These are phyloP conservation scores for Centrapalus pauciflorus DNA, from an alignment of 129 eudicot genomes.

Conservation along the genomic window DNA sequence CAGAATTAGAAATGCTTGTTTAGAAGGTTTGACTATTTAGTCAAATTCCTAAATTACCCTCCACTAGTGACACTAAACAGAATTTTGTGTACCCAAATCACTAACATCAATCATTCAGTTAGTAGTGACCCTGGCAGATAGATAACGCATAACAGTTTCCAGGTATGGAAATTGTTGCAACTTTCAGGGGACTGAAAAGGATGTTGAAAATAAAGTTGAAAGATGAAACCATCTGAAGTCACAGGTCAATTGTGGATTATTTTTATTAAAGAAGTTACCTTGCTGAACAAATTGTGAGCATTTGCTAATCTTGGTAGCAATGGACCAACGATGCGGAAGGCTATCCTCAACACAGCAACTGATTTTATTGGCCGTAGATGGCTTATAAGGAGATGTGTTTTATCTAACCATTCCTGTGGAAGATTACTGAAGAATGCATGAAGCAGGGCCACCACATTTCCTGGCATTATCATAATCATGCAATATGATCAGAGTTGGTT, in stretches of 20 bases:
- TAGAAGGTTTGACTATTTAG: neutral
- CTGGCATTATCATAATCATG: slow-evolving; percentile 30
- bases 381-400: slow-evolving; percentile 81
- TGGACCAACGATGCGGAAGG: slow-evolving; percentile 88
- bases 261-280: slow-evolving; percentile 43
- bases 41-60: neutral
- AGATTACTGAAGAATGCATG: slow-evolving; percentile 87
- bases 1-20: neutral
- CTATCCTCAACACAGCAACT: slow-evolving; percentile 79
- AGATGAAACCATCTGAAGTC: neutral
- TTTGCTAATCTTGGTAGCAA: slow-evolving; percentile 87
- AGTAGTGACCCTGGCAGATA: neutral
- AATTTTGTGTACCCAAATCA: neutral
- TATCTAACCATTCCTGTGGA: slow-evolving; percentile 96
- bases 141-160: neutral
- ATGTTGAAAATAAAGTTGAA: neutral
- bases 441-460: slow-evolving; percentile 85
- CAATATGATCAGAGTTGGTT: neutral
- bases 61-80: too few species aligned
- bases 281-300: slow-evolving; percentile 78
- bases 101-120: neutral
- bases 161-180: neutral
- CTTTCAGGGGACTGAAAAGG: neutral
- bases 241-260: neutral
- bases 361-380: slow-evolving; percentile 88